A percentile compares a stretch with the other conserved stretches of the same genome.
phyloP scores from a whole-genome alignment of 108 stramenopile genomes.

The Aurantiochytrium sp. region DNA sequence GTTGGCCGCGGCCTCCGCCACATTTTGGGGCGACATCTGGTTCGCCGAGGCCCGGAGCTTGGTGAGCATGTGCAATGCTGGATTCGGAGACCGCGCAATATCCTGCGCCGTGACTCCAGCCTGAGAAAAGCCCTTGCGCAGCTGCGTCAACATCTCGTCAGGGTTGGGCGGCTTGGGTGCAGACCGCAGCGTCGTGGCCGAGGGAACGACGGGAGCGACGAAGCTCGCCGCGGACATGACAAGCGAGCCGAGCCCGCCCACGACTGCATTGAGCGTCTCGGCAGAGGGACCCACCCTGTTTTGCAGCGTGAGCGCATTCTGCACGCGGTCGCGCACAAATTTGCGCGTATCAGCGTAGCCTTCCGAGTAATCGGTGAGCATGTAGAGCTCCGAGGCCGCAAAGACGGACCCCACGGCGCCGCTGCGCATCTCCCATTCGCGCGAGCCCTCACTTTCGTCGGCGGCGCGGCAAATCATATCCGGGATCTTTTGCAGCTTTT shows the following conservation, averaged over 20 bases:
- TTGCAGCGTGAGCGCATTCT: not conserved
- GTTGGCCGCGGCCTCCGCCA: not conserved
- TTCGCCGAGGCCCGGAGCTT: too few relatives aligned
- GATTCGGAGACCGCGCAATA: too few relatives aligned
- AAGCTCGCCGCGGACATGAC: not conserved
- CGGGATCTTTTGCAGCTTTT: conserved; percentile 1
- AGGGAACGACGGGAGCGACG: not conserved
- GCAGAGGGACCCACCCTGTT: not conserved
- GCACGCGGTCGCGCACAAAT: not conserved
- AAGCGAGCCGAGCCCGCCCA: not conserved
- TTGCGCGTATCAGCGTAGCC: conserved; percentile 1
- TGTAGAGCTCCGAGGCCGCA: conserved; percentile 16
- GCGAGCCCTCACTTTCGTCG: not conserved
- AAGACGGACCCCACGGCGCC: conserved; percentile 1
- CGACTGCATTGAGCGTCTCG: not conserved
- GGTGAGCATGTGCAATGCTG: too few relatives aligned
- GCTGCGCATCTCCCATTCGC: not conserved
- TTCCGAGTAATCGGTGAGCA: conserved; percentile 6
- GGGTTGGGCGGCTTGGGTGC: not conserved
- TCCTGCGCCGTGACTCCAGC: too few relatives aligned
- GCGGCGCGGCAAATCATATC: not conserved
- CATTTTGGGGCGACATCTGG: not conserved
- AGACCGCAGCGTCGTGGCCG: not conserved
- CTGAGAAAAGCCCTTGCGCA: not conserved
- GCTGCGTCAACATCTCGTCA: not conserved